Base-by-base conservation (phyloP, 202 grass and related monocot genomes). In the Hordeum pubiflorum region DNA sequence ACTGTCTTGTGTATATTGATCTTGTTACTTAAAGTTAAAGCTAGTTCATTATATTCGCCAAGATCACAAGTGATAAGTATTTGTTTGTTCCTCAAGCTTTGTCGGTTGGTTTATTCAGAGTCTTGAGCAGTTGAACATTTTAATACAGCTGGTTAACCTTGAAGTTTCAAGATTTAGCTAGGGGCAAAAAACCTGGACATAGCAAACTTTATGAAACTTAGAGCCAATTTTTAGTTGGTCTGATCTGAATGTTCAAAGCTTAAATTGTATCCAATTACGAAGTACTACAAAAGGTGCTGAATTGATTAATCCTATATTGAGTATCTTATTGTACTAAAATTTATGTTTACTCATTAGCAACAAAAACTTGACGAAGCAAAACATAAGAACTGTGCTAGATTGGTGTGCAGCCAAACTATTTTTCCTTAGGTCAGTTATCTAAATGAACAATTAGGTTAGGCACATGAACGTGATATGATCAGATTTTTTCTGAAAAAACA, bases 11-110 rank as follows among this genome's bases (percentile, higher is more conserved):
- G 7, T 57, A 59, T 60, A 54, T 74, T 89, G 10, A 69, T 77
- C 18, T 81, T 84, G 15, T 70, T 81, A 34, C 80, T 79, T 77
- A 60, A 48, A 14, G 15, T 82, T 74, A 48, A 23, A 81, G 67
- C 21, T 73, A 77, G 48, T 88, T 54, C 18, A 41, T 87, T 48
- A 8, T 41, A 68, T 66, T 77, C 48, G 40, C 29, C 48, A 69
- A n/a, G 70, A 79, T 59, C 15, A 55, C 14, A 57, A 69, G 14
- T 32, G 22, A 24, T 17, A 31, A 46, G 7, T 82, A 61, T 7
- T 2, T 61, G 26, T 9, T 82, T 86, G 39, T 24, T 74, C 58
- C 4, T 50, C 21, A 48, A 48, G 34, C 50, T 68, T 67, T 9
- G 9, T 0, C 6, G 72, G 17, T 1, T 83, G 9, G 37, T 66